Conservation (phyloP, 306 rosid species). For the Elaeagnus macrophylla region DNA sequence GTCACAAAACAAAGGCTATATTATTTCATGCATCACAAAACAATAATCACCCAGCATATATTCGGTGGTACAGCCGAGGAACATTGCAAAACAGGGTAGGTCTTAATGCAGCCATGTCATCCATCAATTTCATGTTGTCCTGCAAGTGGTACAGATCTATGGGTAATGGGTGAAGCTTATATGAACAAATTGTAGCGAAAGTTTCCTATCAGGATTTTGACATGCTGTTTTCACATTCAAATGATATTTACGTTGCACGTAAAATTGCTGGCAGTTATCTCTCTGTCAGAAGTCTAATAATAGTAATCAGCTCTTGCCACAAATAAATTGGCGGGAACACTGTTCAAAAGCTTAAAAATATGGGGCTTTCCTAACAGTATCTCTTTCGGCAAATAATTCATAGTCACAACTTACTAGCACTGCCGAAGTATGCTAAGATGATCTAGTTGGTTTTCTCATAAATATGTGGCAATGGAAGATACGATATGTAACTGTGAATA, state of each 20-base stretch:
- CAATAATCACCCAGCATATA: constrained; percentile 68
- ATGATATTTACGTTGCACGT: neutral
- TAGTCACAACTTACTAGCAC: constrained; percentile 41
- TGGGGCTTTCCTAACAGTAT: no score
- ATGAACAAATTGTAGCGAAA: constrained; percentile 5
- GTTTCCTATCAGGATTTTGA: neutral
- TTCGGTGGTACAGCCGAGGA: constrained; percentile 81
- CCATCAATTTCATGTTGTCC: constrained; percentile 82
- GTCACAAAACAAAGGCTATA: constrained; percentile 7
- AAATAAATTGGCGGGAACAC: no score
- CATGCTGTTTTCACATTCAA: neutral
- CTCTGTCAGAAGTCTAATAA: neutral
- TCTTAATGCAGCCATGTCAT: constrained; percentile 61
- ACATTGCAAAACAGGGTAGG: constrained; percentile 88
- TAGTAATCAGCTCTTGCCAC: neutral
- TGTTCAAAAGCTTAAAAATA: no score
- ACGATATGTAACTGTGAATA: constrained; percentile 63
- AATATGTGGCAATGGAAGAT: constrained; percentile 89
- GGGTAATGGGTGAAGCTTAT: constrained; percentile 16
- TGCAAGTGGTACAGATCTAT: constrained; percentile 27
- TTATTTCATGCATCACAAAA: neutral
- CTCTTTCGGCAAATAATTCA: neutral
- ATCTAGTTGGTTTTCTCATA: constrained; percentile 75
- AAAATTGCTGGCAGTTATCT: neutral
- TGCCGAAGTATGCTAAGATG: constrained; percentile 41